Percentiles rank a stretch among this genome's conserved stretches.
Evolutionary conservation across 495 filamentous ascomycete genomes (phyloP).

Genomic region (Mytilinidion resinicola): DNA sequence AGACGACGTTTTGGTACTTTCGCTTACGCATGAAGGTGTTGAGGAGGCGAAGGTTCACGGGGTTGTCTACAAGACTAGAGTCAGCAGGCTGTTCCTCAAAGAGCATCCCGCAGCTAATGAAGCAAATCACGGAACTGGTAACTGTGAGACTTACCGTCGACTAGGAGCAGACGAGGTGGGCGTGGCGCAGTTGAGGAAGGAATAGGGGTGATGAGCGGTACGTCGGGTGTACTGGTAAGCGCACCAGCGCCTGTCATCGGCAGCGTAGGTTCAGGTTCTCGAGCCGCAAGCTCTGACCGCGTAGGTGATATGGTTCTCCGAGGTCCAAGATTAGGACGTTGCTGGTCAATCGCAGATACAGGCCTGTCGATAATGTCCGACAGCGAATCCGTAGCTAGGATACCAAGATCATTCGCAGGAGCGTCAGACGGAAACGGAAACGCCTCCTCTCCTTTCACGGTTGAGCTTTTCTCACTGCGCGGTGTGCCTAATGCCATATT

Average conservation of each 20-base stretch:
- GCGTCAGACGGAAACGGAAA: constrained; percentile 1
- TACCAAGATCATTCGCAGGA: not conserved
- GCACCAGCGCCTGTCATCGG: constrained; percentile 2
- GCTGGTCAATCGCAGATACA: not conserved
- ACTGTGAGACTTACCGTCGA: constrained; percentile 4
- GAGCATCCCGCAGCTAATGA: no score
- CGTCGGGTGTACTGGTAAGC: not conserved
- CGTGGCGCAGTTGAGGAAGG: not conserved
- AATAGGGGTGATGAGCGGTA: not conserved
- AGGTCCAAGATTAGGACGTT: not conserved
- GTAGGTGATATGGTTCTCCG: constrained; percentile 9
- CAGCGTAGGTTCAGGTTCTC: not conserved
- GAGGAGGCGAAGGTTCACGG: constrained; percentile 7
- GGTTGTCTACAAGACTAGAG: not conserved
- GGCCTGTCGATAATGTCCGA: not conserved
- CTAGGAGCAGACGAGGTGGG: constrained; percentile 7
- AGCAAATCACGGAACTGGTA: no score
- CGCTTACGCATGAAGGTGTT: constrained; percentile 8
- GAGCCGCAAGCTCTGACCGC: not conserved
- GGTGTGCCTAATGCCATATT: not conserved
- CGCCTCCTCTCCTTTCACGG: not conserved
- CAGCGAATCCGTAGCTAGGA: not conserved
- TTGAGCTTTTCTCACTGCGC: not conserved
- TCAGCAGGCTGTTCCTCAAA: not conserved
- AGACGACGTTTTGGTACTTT: not conserved